Conservation (phyloP, 176 grass and related monocot genomes). For the Poa pratensis region DNA sequence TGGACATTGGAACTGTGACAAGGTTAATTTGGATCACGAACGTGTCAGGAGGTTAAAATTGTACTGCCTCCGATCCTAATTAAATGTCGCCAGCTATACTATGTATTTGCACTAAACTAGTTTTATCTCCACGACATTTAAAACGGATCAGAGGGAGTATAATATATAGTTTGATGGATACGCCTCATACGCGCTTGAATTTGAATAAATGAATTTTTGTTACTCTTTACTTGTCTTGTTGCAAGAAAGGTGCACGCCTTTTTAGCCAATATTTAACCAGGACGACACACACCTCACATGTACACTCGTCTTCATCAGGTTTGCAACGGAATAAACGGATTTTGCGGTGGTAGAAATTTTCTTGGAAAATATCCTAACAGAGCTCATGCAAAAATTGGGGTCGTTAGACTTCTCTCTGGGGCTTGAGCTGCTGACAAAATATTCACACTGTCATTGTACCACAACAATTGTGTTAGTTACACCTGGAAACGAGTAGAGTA, state of each 20-base stretch:
- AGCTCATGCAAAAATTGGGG: neutral
- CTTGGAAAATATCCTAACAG: neutral
- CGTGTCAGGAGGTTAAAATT: neutral
- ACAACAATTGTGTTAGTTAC: too few relatives aligned
- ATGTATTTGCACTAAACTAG: too few relatives aligned
- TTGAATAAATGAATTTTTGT: neutral
- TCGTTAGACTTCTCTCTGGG: neutral
- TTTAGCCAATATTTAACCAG: too few relatives aligned
- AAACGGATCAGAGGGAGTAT: too few relatives aligned
- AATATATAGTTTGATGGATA: neutral
- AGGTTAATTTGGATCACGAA: neutral
- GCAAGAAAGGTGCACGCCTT: too few relatives aligned
- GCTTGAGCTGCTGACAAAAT: neutral
- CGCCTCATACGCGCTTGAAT: neutral
- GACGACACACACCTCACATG: neutral
- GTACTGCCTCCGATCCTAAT: too few relatives aligned
- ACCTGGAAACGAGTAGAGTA: too few relatives aligned
- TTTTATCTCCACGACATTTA: too few relatives aligned
- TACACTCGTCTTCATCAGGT: neutral
- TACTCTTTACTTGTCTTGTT: neutral
- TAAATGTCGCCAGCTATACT: too few relatives aligned
- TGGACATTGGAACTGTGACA: neutral
- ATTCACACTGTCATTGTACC: neutral
- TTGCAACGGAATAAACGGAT: neutral
- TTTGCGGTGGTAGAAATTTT: neutral